phyloP scores from a whole-genome alignment of 768 basidiomycete genomes.

The Inosperma sp. region DNA sequence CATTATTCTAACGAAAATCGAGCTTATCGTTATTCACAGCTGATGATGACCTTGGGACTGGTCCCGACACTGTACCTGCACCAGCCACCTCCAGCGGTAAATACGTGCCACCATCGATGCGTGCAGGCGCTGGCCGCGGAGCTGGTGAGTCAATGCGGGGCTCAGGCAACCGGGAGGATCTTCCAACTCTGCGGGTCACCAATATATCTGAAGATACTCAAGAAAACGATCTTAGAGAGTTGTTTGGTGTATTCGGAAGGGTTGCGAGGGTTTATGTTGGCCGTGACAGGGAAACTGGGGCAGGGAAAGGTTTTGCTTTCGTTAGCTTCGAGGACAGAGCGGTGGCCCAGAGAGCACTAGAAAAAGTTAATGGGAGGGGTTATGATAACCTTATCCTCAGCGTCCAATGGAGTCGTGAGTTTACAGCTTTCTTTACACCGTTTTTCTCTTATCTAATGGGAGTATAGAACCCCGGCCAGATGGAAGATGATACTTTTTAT shows the following conservation, averaged over 20 bases:
- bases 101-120: slow-evolving; percentile 94
- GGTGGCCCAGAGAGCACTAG: slow-evolving; percentile 81
- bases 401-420: slow-evolving; percentile 61
- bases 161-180: slow-evolving; percentile 69
- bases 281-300: slow-evolving; percentile 88
- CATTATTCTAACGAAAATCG: background rate
- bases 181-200: slow-evolving; percentile 94
- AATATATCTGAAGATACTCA: slow-evolving; percentile 95
- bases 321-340: slow-evolving; percentile 87
- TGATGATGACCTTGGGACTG: slow-evolving; percentile 36
- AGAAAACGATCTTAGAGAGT: slow-evolving; percentile 88
- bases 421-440: background rate
- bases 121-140: slow-evolving; percentile 55
- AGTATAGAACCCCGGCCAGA: slow-evolving; percentile 34
- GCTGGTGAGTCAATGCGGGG: slow-evolving; percentile 77
- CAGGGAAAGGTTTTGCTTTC: slow-evolving; percentile 96
- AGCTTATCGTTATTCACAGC: slow-evolving; percentile 17
- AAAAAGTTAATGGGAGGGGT: slow-evolving; percentile 86
- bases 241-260: slow-evolving; percentile 83
- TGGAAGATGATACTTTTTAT: slow-evolving; percentile 23
- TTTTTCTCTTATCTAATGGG: background rate
- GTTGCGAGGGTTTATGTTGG: slow-evolving; percentile 92
- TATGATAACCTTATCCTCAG: slow-evolving; percentile 87
- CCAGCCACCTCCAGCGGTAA: slow-evolving; percentile 57
- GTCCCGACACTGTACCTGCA: slow-evolving; percentile 34